Base-by-base conservation (phyloP, 1,284 basidiomycete species). In the Cronartium ribicola region DNA sequence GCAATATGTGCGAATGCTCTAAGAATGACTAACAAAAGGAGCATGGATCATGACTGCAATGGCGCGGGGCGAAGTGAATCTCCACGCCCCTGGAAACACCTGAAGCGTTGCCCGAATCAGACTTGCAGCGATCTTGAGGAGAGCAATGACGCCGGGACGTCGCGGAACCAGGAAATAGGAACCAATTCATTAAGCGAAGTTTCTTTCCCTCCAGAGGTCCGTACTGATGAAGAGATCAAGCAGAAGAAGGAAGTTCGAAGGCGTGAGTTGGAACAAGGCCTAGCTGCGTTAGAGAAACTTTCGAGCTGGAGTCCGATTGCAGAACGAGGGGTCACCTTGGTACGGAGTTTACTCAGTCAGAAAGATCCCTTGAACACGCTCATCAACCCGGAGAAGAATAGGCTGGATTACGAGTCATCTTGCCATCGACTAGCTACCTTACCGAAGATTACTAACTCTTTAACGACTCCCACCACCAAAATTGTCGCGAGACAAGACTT, bases 401-500 rank as follows among this genome's bases (percentile, higher is more conserved):
- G 29, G 29, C n/a, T 14, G 20, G 29, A 22, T 57, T 29, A 5
- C 36, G 20, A 3, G 29, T 29, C 0, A 4, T 22, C 51, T 57
- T 57, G 51, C 51, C 36, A 57, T 57, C 51, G 51, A 57, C 51
- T 29, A 20, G 51, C 20, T 4, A 57, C 36, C 13, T 57, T 57
- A 22, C 10, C 51, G 7, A 57, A n/a, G 29, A 22, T 29, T 10
- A 10, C 51, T 7, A 57, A 29, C 7, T 57, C 17, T 22, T 57
- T 57, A 29, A 57, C 51, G 7, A 13, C 51, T 57, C 51, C 51
- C 11, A 57, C 36, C 8, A 57, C 51, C 3, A 57, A 57, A 8
- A 57, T 57, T 22, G 51, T 57, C 20, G 51, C 51, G 51, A 57
- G 51, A 29, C 51, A 57, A 57, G 51, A 57, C 51, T 57, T 57